Conservation (phyloP, 2,329 filamentous ascomycete genomes). For the Exophiala calicioides region DNA sequence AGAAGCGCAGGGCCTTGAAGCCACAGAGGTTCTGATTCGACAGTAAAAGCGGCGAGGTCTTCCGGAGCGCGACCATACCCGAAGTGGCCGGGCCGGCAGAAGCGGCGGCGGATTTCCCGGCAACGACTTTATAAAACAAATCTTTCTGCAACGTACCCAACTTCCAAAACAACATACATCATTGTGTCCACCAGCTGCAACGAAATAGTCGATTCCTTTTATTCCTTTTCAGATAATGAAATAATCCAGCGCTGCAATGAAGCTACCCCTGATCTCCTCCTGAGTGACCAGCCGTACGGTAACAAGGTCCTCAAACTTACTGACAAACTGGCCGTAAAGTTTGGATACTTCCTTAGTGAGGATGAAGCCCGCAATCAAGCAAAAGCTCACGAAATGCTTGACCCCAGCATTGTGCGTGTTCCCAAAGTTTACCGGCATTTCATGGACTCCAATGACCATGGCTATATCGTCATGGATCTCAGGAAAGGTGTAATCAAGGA, state of each 20-base stretch:
- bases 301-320: background rate
- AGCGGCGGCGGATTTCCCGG: no score
- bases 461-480: conserved; percentile 1
- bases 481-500: conserved; percentile 3
- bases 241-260: background rate
- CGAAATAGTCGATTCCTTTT: no score
- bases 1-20: no score
- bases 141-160: no score
- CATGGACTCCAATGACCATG: background rate
- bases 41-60: no score
- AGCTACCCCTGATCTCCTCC: background rate
- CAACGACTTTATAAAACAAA: no score
- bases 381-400: conserved; percentile 1
- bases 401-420: background rate
- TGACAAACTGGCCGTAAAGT: background rate
- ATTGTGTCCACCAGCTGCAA: no score
- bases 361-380: conserved; percentile 1
- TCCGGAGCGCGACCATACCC: no score
- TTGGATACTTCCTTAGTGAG: conserved; percentile 1
- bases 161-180: no score
- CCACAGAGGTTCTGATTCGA: no score
- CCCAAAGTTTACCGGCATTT: background rate
- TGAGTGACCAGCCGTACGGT: background rate
- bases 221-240: no score
- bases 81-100: no score